Conservation (phyloP, 306 rosid species). For the Quercus robur region DNA sequence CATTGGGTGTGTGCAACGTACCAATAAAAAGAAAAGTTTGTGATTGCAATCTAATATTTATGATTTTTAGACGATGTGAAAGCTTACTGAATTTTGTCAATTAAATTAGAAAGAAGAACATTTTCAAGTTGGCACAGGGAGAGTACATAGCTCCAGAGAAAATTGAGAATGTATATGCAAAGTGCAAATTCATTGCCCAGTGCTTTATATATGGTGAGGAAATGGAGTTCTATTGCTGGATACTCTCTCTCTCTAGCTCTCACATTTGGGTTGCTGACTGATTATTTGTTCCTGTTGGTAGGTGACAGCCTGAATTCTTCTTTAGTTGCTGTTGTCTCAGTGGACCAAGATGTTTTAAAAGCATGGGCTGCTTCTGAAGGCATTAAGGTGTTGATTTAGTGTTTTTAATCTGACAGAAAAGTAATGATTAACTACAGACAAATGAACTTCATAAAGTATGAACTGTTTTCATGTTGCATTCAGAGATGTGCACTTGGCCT, state of each 20-base stretch:
- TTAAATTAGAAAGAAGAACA: slow-evolving; percentile 85
- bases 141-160: slow-evolving; percentile 99
- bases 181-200: slow-evolving; percentile 82
- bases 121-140: slow-evolving; percentile 99
- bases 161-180: slow-evolving; percentile 88
- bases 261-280: slow-evolving; percentile 26
- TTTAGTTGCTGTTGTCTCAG: slow-evolving; percentile 79
- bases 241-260: background rate
- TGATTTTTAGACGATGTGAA: background rate
- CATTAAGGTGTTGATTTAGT: slow-evolving; percentile 46
- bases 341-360: slow-evolving; percentile 69
- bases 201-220: slow-evolving; percentile 89
- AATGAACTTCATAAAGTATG: background rate
- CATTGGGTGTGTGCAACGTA: no score
- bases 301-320: slow-evolving; percentile 94
- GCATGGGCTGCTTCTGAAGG: slow-evolving; percentile 89
- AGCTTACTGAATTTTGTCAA: slow-evolving; percentile 2
- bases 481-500: background rate
- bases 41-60: no score
- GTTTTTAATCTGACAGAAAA: background rate
- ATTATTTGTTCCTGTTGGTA: slow-evolving; percentile 26
- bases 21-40: no score
- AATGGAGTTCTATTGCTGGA: slow-evolving; percentile 13
- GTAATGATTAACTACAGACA: background rate
- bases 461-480: background rate